Percentiles rank a stretch among this genome's conserved stretches.
phyloP scores from a whole-genome alignment of 768 basidiomycete genomes.

The Tulasnella sp. region DNA sequence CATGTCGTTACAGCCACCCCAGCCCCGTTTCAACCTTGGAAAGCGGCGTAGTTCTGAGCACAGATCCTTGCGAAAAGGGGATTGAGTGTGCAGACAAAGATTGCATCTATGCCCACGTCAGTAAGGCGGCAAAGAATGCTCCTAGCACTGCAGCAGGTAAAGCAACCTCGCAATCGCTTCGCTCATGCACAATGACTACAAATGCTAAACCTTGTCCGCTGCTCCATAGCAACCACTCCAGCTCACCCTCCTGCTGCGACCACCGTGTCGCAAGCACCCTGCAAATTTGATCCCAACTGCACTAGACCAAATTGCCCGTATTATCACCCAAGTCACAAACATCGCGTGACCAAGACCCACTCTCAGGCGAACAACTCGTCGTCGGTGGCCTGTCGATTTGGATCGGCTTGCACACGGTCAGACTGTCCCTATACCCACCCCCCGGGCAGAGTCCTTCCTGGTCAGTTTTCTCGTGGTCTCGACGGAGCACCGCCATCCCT shows the following conservation, averaged over 20 bases:
- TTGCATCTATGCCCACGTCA: constrained; percentile 84
- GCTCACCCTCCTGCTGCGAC: constrained; percentile 18
- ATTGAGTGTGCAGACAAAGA: constrained; percentile 88
- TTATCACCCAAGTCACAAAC: constrained; percentile 43
- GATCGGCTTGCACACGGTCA: constrained; percentile 71
- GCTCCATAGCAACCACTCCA: constrained; percentile 10
- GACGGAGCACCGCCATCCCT: background rate
- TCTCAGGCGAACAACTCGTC: constrained; percentile 2
- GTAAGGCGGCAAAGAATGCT: constrained; percentile 67
- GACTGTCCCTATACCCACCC: constrained; percentile 90
- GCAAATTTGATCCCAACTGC: constrained; percentile 61
- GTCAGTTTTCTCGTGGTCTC: constrained; percentile 70
- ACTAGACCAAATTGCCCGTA: constrained; percentile 60
- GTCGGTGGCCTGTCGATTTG: constrained; percentile 61
- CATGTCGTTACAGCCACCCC: constrained; percentile 88
- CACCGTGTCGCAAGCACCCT: constrained; percentile 29
- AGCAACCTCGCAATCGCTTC: constrained; percentile 4
- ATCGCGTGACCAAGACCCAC: background rate
- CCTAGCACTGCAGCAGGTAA: constrained; percentile 32
- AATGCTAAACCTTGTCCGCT: constrained; percentile 2
- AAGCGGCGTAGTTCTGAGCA: constrained; percentile 88
- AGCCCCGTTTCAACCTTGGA: constrained; percentile 94
- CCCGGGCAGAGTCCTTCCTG: constrained; percentile 67
- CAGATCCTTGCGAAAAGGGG: constrained; percentile 83
- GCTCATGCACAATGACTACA: background rate